A percentile compares a stretch with the other conserved stretches of the same genome.
Conservation (phyloP, 352 stramenopile genomes). For the Bremia lactucae region DNA sequence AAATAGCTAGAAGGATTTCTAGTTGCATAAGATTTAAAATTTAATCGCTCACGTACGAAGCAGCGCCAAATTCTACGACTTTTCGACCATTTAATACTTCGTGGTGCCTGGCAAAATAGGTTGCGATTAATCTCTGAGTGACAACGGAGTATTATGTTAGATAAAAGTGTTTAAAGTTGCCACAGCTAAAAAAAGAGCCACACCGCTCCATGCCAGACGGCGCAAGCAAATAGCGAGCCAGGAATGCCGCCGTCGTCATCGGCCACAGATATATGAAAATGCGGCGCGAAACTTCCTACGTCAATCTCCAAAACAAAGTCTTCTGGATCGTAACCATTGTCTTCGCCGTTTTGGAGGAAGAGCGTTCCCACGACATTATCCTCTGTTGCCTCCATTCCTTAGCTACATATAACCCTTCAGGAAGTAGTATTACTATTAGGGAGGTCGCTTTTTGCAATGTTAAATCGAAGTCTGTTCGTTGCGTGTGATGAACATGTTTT, state of each 20-base stretch:
- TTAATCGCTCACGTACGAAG: conserved; percentile 34
- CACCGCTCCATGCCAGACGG: conserved; percentile 39
- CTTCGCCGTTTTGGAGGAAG: conserved; percentile 31
- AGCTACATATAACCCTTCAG: too few species aligned
- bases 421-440: too few species aligned
- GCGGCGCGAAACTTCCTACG: conserved; percentile 9
- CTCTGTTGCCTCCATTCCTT: conserved; percentile 11
- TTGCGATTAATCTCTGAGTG: conserved; percentile 29
- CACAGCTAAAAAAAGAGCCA: not conserved
- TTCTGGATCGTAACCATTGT: conserved; percentile 29
- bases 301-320: conserved; percentile 28
- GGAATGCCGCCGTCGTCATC: conserved; percentile 40
- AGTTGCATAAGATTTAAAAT: too few species aligned
- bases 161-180: not conserved
- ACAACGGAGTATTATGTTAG: too few species aligned
- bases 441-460: too few species aligned
- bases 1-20: not conserved
- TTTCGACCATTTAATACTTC: conserved; percentile 17
- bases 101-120: conserved; percentile 30
- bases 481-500: too few species aligned
- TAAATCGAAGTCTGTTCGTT: too few species aligned
- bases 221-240: conserved; percentile 38
- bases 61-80: conserved; percentile 40
- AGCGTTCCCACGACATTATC: conserved; percentile 28
- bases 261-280: conserved; percentile 31